Evolutionary conservation across 805 yeast genomes (phyloP).

Genomic region (Yamadazyma scolyti): DNA sequence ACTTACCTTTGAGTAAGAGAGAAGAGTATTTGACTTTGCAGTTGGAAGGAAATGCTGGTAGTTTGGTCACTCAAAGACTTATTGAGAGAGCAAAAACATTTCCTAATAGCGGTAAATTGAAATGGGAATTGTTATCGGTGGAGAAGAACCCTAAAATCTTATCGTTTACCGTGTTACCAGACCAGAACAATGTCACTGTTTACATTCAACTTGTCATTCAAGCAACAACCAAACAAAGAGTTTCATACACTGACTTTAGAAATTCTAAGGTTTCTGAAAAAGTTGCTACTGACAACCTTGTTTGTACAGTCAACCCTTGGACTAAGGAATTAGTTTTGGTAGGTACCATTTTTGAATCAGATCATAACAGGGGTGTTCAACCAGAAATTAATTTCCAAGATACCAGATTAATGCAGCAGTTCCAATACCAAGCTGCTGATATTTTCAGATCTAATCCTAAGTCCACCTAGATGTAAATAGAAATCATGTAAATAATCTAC

Average conservation of each 20-base stretch:
- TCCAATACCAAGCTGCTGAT: slow-evolving; percentile 33
- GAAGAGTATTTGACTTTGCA: slow-evolving; percentile 43
- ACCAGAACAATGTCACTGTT: slow-evolving; percentile 32
- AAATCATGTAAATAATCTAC: slow-evolving; percentile 2
- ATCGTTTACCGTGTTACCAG: slow-evolving; percentile 64
- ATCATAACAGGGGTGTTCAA: slow-evolving; percentile 32
- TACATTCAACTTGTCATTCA: slow-evolving; percentile 38
- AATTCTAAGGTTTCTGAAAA: slow-evolving; percentile 19
- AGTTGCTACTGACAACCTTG: slow-evolving; percentile 34
- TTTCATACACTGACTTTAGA: slow-evolving; percentile 20
- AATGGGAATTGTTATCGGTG: slow-evolving; percentile 76
- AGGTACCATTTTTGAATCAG: slow-evolving; percentile 37
- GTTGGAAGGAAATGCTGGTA: slow-evolving; percentile 32
- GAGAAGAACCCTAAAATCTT: slow-evolving; percentile 70
- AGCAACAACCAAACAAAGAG: slow-evolving; percentile 34
- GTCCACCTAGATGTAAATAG: slow-evolving; percentile 4
- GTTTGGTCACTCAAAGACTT: slow-evolving; percentile 27
- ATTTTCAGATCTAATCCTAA: slow-evolving; percentile 37
- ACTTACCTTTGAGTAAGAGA: slow-evolving; percentile 23
- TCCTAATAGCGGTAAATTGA: slow-evolving; percentile 57
- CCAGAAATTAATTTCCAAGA: slow-evolving; percentile 26
- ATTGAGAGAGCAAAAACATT: slow-evolving; percentile 31
- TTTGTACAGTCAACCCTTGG: slow-evolving; percentile 36
- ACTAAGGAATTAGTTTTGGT: slow-evolving; percentile 35
- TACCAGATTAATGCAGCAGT: slow-evolving; percentile 20